phyloP scores from a whole-genome alignment of 2,329 filamentous ascomycete species.

The Scedosporium boydii region DNA sequence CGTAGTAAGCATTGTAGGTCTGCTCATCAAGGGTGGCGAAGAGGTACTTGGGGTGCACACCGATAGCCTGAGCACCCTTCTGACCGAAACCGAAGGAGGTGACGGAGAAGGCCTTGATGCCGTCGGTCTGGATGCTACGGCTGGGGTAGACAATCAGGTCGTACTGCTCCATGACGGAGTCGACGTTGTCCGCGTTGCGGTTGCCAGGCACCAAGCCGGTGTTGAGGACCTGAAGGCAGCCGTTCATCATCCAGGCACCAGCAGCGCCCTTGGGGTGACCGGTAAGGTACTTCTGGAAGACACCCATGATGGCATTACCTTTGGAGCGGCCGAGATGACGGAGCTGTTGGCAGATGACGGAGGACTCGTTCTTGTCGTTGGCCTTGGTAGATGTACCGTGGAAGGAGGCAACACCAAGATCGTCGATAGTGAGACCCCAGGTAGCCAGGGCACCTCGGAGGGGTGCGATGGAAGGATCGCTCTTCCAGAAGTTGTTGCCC shows the following conservation, averaged over 20 bases:
- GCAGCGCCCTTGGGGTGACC: constrained; percentile 98
- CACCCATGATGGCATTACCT: constrained; percentile 90
- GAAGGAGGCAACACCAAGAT: constrained; percentile 92
- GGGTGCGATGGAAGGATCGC: constrained; percentile 85
- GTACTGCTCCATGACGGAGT: constrained; percentile 92
- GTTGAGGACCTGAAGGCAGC: constrained; percentile 91
- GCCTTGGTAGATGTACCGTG: constrained; percentile 97
- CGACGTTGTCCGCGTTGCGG: constrained; percentile 95
- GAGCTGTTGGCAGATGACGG: constrained; percentile 93
- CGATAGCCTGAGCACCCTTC: constrained; percentile 95
- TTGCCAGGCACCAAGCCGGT: constrained; percentile 91
- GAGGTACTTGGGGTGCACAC: constrained; percentile 92
- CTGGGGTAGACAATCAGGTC: constrained; percentile 97
- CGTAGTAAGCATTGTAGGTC: constrained; percentile 72
- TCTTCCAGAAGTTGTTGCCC: constrained; percentile 99
- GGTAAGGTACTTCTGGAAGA: constrained; percentile 99
- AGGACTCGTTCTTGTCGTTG: constrained; percentile 99
- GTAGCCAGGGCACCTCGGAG: constrained; percentile 92
- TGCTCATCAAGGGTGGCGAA: constrained; percentile 87
- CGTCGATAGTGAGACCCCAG: constrained; percentile 96
- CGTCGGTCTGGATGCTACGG: constrained; percentile 91
- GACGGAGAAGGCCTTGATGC: constrained; percentile 96
- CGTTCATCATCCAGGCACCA: constrained; percentile 99
- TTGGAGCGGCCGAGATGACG: constrained; percentile 89
- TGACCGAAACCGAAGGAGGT: constrained; percentile 99